Conservation (phyloP, 768 basidiomycete genomes). For the Amanita polypyramis region DNA sequence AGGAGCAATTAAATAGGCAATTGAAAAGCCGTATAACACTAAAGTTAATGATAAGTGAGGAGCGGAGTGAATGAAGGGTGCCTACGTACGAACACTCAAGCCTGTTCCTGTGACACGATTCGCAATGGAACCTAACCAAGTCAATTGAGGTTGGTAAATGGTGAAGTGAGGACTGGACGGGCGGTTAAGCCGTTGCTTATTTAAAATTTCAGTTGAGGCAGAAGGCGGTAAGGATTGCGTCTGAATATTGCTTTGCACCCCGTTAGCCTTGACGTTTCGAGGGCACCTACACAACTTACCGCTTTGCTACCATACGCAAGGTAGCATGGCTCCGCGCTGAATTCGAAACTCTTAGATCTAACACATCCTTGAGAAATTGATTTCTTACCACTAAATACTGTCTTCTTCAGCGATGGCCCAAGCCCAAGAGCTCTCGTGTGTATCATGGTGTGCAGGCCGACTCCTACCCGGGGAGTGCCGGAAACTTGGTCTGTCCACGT, state of each 20-base stretch:
- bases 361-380: conserved; percentile 17
- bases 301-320: conserved; percentile 29
- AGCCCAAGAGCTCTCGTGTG: conserved; percentile 34
- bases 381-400: conserved; percentile 29
- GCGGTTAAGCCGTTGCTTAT: conserved; percentile 80
- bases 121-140: conserved; percentile 79
- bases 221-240: conserved; percentile 57
- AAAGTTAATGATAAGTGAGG: not conserved
- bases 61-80: not conserved
- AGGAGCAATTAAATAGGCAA: conserved; percentile 80
- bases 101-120: conserved; percentile 81
- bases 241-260: conserved; percentile 37
- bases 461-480: not conserved
- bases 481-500: not conserved
- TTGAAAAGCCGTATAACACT: conserved; percentile 85
- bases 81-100: conserved; percentile 62
- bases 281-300: conserved; percentile 21
- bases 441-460: conserved; percentile 21
- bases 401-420: conserved; percentile 41
- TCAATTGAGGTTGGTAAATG: conserved; percentile 93
- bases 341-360: not conserved
- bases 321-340: conserved; percentile 33
- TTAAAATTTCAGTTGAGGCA: conserved; percentile 54
- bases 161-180: conserved; percentile 93
- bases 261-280: not conserved